Base-by-base conservation (phyloP, 2,329 filamentous ascomycete species). In the Atkinsonella texensis region DNA sequence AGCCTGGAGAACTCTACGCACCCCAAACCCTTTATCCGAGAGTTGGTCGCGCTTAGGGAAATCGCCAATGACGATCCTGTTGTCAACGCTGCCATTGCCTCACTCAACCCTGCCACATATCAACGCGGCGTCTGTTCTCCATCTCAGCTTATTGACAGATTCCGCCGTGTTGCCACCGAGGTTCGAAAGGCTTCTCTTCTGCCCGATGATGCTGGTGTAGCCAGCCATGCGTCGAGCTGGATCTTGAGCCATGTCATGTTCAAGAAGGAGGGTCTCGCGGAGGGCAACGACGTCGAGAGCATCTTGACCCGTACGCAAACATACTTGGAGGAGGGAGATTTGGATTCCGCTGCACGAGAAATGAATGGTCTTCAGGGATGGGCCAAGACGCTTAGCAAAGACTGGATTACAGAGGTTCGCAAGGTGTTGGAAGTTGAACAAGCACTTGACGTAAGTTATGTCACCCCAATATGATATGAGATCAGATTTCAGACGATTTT, bases 351-450 rank as follows among this genome's bases (percentile, higher is more conserved):
- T 2, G 90, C 93, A 13, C 78, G 93, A 57, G 93, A 98, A 73
- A 93, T 98, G 85, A 98, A 97, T 65, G 81, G 83, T 1, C 75
- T 98, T 46, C 79, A 85, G 55, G 93, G 93, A 28, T 98, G 93
- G 93, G 90, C 91, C 46, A 95, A 93, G 77, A 91, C 90, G 41
- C 72, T 98, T 64, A 94, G 88, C 70, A 83, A 86, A 63, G 93
- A 98, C 69, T 98, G 93, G 93, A 71, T 98, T 59, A 79, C 77
- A 49, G 93, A 98, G 75, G 87, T 89, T 56, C 82, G 93, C 66
- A 86, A 89, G 72, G 88, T 95, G 57, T 74, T 98, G 63, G 93
- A 98, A 73, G 93, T 97, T 57, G 84, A 87, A 71, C 93, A 98
- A 73, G 93, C 93, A 62, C 76, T 98, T 62, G 93, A 98, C 70